These are phyloP conservation scores for Kwoniella europaea DNA, from an alignment of 768 basidiomycete species.

Conservation along the genomic window DNA sequence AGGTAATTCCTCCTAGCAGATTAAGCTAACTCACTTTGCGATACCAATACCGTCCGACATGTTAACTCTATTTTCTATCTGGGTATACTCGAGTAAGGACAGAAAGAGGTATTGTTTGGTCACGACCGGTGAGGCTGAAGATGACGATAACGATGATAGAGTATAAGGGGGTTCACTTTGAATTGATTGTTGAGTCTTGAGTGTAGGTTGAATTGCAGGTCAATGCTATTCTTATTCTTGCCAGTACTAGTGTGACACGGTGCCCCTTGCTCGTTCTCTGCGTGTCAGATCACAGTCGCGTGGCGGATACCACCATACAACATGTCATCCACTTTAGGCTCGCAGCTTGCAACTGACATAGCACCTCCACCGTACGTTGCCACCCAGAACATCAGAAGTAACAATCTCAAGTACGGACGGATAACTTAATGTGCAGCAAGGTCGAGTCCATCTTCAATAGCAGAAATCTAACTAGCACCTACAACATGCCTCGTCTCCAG, in stretches of 20 bases:
- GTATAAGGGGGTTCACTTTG: neutral
- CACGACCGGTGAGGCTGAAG: neutral
- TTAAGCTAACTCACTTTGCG: slow-evolving; percentile 49
- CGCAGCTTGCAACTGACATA: too few relatives aligned
- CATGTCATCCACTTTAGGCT: too few relatives aligned
- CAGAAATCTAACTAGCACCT: neutral
- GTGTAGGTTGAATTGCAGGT: neutral
- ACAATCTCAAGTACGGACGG: too few relatives aligned
- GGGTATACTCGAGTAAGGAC: slow-evolving; percentile 10
- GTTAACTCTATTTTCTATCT: neutral
- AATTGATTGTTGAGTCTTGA: neutral
- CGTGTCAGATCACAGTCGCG: slow-evolving; percentile 8
- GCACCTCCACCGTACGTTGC: neutral
- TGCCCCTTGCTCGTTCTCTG: slow-evolving; percentile 3
- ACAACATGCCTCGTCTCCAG: slow-evolving; percentile 54
- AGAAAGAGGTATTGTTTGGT: neutral
- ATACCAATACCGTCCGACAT: slow-evolving; percentile 58
- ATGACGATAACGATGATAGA: neutral
- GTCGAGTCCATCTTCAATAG: too few relatives aligned
- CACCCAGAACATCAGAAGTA: neutral
- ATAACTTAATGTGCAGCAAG: too few relatives aligned
- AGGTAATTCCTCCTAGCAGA: neutral
- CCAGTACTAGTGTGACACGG: neutral
- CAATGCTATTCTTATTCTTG: neutral
- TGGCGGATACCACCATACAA: neutral